phyloP scores from a whole-genome alignment of 2,329 filamentous ascomycete species.

The Lithohypha guttulata region DNA sequence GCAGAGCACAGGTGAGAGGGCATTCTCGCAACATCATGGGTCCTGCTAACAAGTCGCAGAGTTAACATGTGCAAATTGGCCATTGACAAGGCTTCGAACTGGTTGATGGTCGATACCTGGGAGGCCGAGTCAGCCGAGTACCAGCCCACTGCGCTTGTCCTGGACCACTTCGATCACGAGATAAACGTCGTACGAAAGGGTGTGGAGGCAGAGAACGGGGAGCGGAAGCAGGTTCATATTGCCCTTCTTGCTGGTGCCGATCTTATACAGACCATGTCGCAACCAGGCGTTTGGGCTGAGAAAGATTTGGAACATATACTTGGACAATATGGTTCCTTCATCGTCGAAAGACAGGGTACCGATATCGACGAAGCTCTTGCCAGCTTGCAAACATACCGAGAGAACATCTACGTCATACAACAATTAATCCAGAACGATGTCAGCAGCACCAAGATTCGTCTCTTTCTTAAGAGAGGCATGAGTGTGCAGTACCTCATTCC shows the following conservation, averaged over 20 bases:
- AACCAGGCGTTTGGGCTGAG: slow-evolving; percentile 63
- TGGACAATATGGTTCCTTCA: slow-evolving; percentile 70
- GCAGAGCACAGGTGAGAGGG: slow-evolving; percentile 51
- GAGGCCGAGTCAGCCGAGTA: slow-evolving; percentile 79
- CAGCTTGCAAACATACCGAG: slow-evolving; percentile 69
- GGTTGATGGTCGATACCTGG: slow-evolving; percentile 81
- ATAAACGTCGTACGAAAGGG: slow-evolving; percentile 72
- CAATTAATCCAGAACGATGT: slow-evolving; percentile 82
- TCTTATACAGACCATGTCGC: slow-evolving; percentile 64
- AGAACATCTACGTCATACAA: slow-evolving; percentile 79
- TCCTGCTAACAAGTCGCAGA: slow-evolving; percentile 26
- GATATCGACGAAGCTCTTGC: slow-evolving; percentile 80
- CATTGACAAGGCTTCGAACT: slow-evolving; percentile 60
- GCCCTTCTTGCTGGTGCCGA: slow-evolving; percentile 72
- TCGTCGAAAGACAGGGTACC: slow-evolving; percentile 78
- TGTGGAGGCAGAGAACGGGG: slow-evolving; percentile 56
- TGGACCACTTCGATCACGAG: slow-evolving; percentile 85
- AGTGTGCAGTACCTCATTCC: slow-evolving; percentile 70
- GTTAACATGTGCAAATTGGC: slow-evolving; percentile 81
- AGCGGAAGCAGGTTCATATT: slow-evolving; percentile 59
- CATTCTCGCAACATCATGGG: not conserved
- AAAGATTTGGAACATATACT: slow-evolving; percentile 82
- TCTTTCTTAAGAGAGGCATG: slow-evolving; percentile 70
- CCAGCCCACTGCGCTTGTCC: slow-evolving; percentile 74
- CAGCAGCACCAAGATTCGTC: slow-evolving; percentile 68